phyloP scores from a whole-genome alignment of 495 filamentous ascomycete species.

The Aspergillus panamensis region DNA sequence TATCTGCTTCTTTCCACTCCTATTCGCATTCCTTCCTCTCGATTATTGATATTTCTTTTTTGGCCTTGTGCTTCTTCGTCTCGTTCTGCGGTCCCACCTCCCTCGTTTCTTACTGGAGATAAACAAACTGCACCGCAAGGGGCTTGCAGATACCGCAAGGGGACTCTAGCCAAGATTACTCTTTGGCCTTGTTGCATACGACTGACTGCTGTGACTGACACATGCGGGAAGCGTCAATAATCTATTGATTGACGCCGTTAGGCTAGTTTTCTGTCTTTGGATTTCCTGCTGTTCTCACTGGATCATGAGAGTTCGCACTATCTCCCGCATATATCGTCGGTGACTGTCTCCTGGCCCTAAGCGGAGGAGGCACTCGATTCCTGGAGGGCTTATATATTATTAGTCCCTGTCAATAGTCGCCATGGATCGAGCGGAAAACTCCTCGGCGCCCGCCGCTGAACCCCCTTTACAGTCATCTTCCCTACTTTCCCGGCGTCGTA shows the following conservation, averaged over 20 bases:
- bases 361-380: constrained; percentile 15
- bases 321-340: constrained; percentile 25
- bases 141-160: constrained; percentile 19
- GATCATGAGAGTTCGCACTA: constrained; percentile 27
- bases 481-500: constrained; percentile 35
- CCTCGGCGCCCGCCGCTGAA: constrained; percentile 25
- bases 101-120: constrained; percentile 17
- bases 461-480: constrained; percentile 34
- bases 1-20: constrained; percentile 15
- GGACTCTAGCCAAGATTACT: constrained; percentile 1
- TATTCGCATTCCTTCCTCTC: neutral
- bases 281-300: constrained; percentile 19
- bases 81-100: constrained; percentile 12
- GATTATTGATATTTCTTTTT: constrained; percentile 8
- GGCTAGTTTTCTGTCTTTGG: constrained; percentile 18
- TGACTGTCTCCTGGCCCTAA: constrained; percentile 19
- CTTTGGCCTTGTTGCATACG: constrained; percentile 4
- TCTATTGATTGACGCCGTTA: constrained; percentile 25
- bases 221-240: constrained; percentile 17
- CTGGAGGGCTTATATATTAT: constrained; percentile 10
- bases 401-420: constrained; percentile 27
- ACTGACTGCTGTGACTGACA: constrained; percentile 16
- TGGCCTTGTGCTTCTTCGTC: constrained; percentile 3
- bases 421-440: constrained; percentile 36
- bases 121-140: constrained; percentile 20